Evolutionary conservation across 176 grass and related monocot species (phyloP).

Genomic region (Tillandsia leiboldiana): DNA sequence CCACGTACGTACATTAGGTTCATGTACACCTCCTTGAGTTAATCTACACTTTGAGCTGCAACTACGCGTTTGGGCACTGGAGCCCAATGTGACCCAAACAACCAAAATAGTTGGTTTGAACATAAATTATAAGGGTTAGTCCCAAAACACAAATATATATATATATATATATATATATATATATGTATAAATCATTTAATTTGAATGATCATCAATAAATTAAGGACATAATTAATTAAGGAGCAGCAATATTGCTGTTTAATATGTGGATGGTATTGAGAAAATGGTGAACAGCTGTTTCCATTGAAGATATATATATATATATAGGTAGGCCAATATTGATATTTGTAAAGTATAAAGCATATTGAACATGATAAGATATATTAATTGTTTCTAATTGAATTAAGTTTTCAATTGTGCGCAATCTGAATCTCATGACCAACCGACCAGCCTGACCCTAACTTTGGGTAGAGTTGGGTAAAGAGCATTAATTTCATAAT

Average conservation of each 20-base stretch:
- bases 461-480: too few relatives aligned
- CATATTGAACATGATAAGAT: background rate
- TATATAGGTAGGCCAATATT: background rate
- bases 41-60: background rate
- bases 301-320: background rate
- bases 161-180: too few relatives aligned
- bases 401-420: too few relatives aligned
- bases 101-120: background rate
- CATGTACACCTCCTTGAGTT: background rate
- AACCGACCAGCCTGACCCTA: too few relatives aligned
- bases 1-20: background rate
- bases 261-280: too few relatives aligned
- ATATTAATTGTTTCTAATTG: too few relatives aligned
- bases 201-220: background rate
- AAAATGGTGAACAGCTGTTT: background rate
- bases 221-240: background rate
- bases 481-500: too few relatives aligned
- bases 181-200: too few relatives aligned
- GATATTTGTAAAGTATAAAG: background rate
- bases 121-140: background rate
- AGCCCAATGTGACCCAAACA: background rate
- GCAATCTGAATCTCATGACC: too few relatives aligned
- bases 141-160: too few relatives aligned
- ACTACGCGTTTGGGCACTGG: background rate
- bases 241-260: background rate